These are phyloP conservation scores for Spathaspora jeffriesii DNA, from an alignment of 1,139 yeast species.

Conservation along the genomic window DNA sequence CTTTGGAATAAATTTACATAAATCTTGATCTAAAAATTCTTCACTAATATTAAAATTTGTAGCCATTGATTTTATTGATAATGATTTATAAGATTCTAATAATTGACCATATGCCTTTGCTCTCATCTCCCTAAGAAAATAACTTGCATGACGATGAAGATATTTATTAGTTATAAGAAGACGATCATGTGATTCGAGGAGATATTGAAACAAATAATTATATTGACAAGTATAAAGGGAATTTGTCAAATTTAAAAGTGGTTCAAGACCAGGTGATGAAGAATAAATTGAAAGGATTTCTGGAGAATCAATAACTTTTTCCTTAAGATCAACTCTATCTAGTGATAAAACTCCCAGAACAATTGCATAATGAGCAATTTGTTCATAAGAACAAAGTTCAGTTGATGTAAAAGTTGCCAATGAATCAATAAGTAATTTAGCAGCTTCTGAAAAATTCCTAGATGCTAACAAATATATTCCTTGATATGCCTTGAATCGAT, in stretches of 20 bases:
- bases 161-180: slow-evolving; percentile 76
- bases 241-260: slow-evolving; percentile 82
- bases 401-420: slow-evolving; percentile 96
- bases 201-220: slow-evolving; percentile 72
- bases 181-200: slow-evolving; percentile 77
- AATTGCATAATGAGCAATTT: slow-evolving; percentile 86
- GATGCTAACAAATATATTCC: slow-evolving; percentile 86
- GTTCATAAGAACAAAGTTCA: slow-evolving; percentile 87
- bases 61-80: slow-evolving; percentile 92
- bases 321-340: slow-evolving; percentile 82
- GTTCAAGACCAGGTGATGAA: slow-evolving; percentile 71
- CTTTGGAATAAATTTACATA: slow-evolving; percentile 89
- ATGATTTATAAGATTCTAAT: slow-evolving; percentile 89
- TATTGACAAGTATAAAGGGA: slow-evolving; percentile 91
- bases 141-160: slow-evolving; percentile 76
- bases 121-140: slow-evolving; percentile 88
- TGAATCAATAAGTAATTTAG: slow-evolving; percentile 82
- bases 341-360: slow-evolving; percentile 83
- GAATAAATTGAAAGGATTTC: slow-evolving; percentile 84
- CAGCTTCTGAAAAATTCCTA: slow-evolving; percentile 82
- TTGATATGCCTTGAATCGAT: slow-evolving; percentile 87
- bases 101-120: slow-evolving; percentile 95
- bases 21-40: slow-evolving; percentile 79
- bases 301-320: slow-evolving; percentile 89
- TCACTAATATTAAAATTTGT: slow-evolving; percentile 85